Evolutionary conservation across 164 flowering plant genomes (phyloP).

Genomic region (Annona cherimola): DNA sequence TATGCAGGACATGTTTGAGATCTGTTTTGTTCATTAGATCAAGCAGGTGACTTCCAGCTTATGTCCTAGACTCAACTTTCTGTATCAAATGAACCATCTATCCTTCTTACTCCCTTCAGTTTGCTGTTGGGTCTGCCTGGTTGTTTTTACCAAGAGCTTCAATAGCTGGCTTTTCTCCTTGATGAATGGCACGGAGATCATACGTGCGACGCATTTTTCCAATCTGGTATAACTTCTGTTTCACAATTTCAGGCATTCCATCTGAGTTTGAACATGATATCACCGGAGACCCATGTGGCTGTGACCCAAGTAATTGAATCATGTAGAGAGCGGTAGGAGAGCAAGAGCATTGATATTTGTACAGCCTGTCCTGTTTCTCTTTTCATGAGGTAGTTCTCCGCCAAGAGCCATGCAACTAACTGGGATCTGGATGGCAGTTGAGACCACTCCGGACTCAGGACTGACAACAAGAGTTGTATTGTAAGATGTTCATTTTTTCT

Average conservation of each 20-base stretch:
- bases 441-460: neutral
- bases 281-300: constrained; percentile 74
- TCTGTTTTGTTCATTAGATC: neutral
- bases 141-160: neutral
- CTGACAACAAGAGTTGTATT: neutral
- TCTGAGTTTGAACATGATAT: constrained; percentile 78
- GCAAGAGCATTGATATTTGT: neutral
- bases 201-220: neutral
- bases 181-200: neutral
- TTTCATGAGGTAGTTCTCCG: neutral
- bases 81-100: neutral
- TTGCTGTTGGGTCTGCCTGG: neutral
- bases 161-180: neutral
- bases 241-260: constrained; percentile 67
- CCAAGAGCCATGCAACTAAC: neutral
- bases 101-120: neutral
- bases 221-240: neutral
- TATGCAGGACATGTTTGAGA: neutral
- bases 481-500: neutral
- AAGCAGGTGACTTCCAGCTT: neutral
- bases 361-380: neutral
- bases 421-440: neutral
- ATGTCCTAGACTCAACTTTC: too few relatives aligned
- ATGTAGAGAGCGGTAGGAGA: constrained; percentile 40
- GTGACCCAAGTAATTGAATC: constrained; percentile 94